Evolutionary conservation across 2,329 filamentous ascomycete genomes (phyloP), one percentile per base, ranked within the genome.

Genomic region (Amylocarpus encephaloides): DNA sequence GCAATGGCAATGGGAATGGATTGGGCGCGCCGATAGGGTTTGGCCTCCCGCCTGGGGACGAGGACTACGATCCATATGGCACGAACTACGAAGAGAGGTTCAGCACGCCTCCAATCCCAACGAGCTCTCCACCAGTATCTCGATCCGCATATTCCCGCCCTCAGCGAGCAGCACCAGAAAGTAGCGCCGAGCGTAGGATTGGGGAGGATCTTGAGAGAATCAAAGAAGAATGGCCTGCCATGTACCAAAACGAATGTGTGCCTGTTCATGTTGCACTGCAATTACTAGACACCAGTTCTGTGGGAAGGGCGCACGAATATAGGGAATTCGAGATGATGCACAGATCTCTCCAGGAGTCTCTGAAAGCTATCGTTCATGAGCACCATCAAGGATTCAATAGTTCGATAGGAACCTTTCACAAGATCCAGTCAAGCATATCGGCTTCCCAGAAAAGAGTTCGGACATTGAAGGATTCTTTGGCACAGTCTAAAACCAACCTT

Each of bases 381-480:
- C 92, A 98, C 66, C 92, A 98, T 65, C 93, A 98, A 68, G 94
- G 93, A 42, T 98, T 98, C 77, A 98, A 97, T 71, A 95, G 89
- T 68, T 96, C 92, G 45, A 97, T 98, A 56, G 93, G 92, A 68
- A 97, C 92, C 16, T 98, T 97, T 66, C 94, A 98, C 74, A 96
- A 95, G 70, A 98, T 98, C 54, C 93, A 98, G 68, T 82, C 84
- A 46, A 95, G 89, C 69, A 93, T 98, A 58, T 87, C 92, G 62
- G 76, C 81, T 45, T 95, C 90, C 13, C 93, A 98, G 69, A 83
- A 83, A 62, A 83, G 89, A 53, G 88, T 98, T 48, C 82, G 92
- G 51, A 74, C 77, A 11, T 74, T 98, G 55, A 93, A 92, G 67
- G 82, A 90, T 50, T 89, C 88, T n/a, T 74, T 98, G 50, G 78